These are phyloP conservation scores for Powellomyces hirtus DNA, from an alignment of 192 early-diverging fungal genomes.

Conservation along the genomic window DNA sequence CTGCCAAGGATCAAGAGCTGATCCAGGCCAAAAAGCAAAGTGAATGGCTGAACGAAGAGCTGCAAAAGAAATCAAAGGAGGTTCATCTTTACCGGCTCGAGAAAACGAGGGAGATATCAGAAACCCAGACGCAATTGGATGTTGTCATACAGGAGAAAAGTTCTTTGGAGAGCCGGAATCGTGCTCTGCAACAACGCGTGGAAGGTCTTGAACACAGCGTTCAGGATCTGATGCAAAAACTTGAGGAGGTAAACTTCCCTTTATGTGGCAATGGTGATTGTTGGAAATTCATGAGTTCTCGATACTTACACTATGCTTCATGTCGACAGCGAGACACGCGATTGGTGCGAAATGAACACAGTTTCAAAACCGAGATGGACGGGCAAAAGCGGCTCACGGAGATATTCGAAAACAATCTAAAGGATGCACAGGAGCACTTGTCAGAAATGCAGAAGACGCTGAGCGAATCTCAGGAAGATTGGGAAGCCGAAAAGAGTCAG, in stretches of 20 bases:
- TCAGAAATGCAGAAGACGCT: constrained; percentile 21
- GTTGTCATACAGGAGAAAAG: constrained; percentile 47
- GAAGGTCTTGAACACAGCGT: constrained; percentile 43
- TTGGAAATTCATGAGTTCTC: too few relatives aligned
- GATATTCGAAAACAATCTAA: constrained; percentile 40
- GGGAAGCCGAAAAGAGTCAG: constrained; percentile 52
- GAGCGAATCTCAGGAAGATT: constrained; percentile 51
- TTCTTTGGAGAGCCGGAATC: constrained; percentile 38
- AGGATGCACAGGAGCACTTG: constrained; percentile 13
- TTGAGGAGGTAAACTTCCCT: constrained; percentile 39
- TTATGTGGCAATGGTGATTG: too few relatives aligned
- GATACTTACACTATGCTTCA: not conserved
- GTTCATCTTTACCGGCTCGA: constrained; percentile 53
- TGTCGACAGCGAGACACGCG: constrained; percentile 15
- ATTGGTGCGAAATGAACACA: constrained; percentile 43
- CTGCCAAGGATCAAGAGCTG: constrained; percentile 53
- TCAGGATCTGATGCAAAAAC: constrained; percentile 35
- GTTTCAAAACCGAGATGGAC: constrained; percentile 67
- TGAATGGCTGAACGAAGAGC: constrained; percentile 69
- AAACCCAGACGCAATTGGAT: constrained; percentile 54
- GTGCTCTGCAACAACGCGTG: constrained; percentile 30
- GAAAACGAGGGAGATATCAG: constrained; percentile 41
- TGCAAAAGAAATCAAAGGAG: constrained; percentile 54
- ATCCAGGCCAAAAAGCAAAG: constrained; percentile 55
- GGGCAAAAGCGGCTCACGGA: constrained; percentile 61